phyloP scores from a whole-genome alignment of 176 grass and related monocot species.

The Carex scoparia region DNA sequence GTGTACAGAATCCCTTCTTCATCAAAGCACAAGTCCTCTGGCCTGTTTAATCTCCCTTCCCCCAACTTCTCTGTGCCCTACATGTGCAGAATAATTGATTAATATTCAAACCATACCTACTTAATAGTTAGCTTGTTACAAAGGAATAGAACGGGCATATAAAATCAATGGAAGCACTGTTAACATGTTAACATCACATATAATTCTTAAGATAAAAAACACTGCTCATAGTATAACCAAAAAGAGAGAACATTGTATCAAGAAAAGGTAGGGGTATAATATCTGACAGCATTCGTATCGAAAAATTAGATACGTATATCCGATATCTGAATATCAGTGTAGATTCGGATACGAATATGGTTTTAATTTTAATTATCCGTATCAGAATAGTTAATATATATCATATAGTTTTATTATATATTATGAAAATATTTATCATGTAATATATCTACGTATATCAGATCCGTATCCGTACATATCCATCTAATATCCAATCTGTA shows the following conservation, averaged over 20 bases:
- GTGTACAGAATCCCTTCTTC: conserved; percentile 54
- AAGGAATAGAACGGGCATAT: background rate
- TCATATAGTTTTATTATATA: too few species aligned
- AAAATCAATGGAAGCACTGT: background rate
- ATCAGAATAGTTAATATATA: too few species aligned
- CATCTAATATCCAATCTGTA: too few species aligned
- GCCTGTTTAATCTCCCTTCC: conserved; percentile 37
- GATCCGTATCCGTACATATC: too few species aligned
- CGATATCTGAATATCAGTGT: too few species aligned
- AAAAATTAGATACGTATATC: too few species aligned
- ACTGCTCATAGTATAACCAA: background rate
- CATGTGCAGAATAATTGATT: background rate
- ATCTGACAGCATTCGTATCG: too few species aligned
- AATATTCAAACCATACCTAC: background rate
- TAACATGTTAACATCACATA: background rate
- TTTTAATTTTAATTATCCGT: too few species aligned
- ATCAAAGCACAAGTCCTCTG: conserved; percentile 74
- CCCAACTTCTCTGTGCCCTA: conserved; percentile 67
- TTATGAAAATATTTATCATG: too few species aligned
- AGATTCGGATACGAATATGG: too few species aligned
- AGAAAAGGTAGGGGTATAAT: too few species aligned
- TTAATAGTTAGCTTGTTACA: background rate
- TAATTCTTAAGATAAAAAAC: background rate
- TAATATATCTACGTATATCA: too few species aligned
- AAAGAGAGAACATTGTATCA: background rate